Evolutionary conservation across 345 rosid genomes (phyloP).

Genomic region (Garcia nutans): DNA sequence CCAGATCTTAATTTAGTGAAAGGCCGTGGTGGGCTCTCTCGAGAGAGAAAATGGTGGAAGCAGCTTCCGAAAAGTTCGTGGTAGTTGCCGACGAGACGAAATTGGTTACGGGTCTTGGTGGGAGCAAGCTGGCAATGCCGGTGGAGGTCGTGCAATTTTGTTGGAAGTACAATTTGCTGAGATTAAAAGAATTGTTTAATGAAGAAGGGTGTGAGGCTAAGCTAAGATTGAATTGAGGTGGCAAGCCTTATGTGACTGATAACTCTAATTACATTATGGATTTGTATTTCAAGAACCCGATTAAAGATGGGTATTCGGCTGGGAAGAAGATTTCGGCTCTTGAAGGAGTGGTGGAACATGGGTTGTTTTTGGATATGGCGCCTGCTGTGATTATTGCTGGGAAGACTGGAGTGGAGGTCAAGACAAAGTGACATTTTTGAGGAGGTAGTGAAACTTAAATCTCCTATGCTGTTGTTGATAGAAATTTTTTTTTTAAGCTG

Average conservation of each 20-base stretch:
- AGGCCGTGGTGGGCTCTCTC: slow-evolving; percentile 91
- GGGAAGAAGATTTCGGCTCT: slow-evolving; percentile 73
- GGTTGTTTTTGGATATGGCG: slow-evolving; percentile 90
- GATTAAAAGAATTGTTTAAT: slow-evolving; percentile 68
- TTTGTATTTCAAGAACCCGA: slow-evolving; percentile 78
- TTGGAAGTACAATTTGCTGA: slow-evolving; percentile 80
- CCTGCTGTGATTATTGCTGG: slow-evolving; percentile 91
- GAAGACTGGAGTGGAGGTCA: slow-evolving; percentile 70
- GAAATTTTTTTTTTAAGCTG: not conserved
- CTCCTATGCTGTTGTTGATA: not conserved
- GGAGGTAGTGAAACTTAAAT: not conserved
- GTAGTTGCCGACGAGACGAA: slow-evolving; percentile 94
- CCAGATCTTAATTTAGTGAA: slow-evolving; percentile 83
- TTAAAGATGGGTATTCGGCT: slow-evolving; percentile 69
- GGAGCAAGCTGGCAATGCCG: slow-evolving; percentile 93
- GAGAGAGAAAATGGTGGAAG: slow-evolving; percentile 96
- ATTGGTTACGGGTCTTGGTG: slow-evolving; percentile 83
- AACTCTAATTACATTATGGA: slow-evolving; percentile 83
- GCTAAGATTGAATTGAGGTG: slow-evolving; percentile 57
- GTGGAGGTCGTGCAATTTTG: slow-evolving; percentile 96
- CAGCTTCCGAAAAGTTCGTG: slow-evolving; percentile 76
- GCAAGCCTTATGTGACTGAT: slow-evolving; percentile 86
- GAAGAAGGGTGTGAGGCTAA: slow-evolving; percentile 73
- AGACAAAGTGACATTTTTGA: slow-evolving; percentile 56
- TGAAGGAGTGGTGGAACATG: slow-evolving; percentile 97